A percentile compares a stretch with the other conserved stretches of the same genome.
Conservation (phyloP, 1,284 basidiomycete species). For the Cystobasidiaceae sp. region DNA sequence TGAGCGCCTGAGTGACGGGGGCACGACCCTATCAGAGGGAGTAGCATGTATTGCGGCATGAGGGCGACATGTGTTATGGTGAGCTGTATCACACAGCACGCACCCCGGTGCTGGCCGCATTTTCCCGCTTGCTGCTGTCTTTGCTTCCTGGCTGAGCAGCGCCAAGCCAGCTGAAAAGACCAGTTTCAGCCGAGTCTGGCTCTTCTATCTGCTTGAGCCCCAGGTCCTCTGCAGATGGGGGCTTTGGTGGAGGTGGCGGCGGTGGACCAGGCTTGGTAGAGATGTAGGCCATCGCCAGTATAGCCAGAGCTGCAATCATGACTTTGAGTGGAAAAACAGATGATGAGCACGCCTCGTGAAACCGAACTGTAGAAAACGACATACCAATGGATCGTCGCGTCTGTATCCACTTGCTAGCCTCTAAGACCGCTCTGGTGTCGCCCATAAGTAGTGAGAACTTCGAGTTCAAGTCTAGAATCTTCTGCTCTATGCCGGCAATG, state of each 20-base stretch:
- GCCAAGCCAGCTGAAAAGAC: constrained; percentile 26
- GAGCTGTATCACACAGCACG: too few species aligned
- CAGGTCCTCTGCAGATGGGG: constrained; percentile 24
- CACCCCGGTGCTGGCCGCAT: background rate
- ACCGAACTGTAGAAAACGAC: background rate
- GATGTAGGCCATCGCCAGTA: constrained; percentile 23
- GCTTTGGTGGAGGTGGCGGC: constrained; percentile 4
- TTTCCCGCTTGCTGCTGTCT: constrained; percentile 16
- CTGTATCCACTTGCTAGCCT: constrained; percentile 41
- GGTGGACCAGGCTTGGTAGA: constrained; percentile 19
- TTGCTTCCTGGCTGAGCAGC: background rate
- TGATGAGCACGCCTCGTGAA: background rate
- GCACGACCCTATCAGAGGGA: too few species aligned
- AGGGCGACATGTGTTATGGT: too few species aligned
- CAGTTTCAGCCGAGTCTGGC: constrained; percentile 21
- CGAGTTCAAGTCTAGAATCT: constrained; percentile 83
- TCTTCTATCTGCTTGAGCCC: constrained; percentile 27
- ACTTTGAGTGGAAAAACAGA: background rate
- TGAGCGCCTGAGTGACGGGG: too few species aligned
- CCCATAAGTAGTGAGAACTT: constrained; percentile 77
- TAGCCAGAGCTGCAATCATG: constrained; percentile 16
- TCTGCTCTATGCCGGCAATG: constrained; percentile 77
- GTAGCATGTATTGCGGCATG: too few species aligned
- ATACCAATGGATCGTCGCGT: constrained; percentile 34
- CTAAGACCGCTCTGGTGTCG: constrained; percentile 59